Conservation (phyloP, 1,284 basidiomycete species). For the Apiotrichum gracile region DNA sequence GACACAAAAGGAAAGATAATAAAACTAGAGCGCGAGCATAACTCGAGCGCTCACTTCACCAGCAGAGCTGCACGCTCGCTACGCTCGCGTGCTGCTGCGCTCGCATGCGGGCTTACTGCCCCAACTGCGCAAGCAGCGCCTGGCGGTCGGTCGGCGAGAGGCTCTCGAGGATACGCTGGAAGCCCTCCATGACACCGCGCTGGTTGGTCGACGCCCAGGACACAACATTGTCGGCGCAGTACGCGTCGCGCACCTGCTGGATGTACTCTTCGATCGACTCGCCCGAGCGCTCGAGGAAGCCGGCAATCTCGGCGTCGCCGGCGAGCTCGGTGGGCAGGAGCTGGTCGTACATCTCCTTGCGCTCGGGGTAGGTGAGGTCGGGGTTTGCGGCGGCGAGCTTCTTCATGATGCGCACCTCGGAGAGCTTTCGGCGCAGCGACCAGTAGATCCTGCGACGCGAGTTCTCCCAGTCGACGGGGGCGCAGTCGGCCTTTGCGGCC, state of each 20-base stretch:
- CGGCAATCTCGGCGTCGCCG: conserved; percentile 40
- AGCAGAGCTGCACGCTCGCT: too few species aligned
- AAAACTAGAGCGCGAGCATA: too few species aligned
- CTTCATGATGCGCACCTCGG: conserved; percentile 48
- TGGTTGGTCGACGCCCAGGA: conserved; percentile 41
- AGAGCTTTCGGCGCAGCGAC: conserved; percentile 65
- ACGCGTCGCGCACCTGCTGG: conserved; percentile 35
- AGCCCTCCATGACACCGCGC: conserved; percentile 39
- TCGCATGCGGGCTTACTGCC: too few species aligned
- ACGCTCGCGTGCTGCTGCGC: too few species aligned
- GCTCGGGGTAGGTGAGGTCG: conserved; percentile 38
- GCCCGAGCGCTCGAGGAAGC: conserved; percentile 43
- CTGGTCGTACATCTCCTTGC: conserved; percentile 35
- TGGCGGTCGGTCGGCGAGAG: conserved; percentile 67
- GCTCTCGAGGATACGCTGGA: conserved; percentile 51
- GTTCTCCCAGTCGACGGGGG: conserved; percentile 75
- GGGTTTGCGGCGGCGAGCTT: conserved; percentile 46
- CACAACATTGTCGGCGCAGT: conserved; percentile 37
- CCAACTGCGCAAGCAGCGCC: conserved; percentile 51
- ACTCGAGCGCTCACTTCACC: too few species aligned
- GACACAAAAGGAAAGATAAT: too few species aligned
- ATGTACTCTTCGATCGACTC: conserved; percentile 36
- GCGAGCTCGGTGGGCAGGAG: conserved; percentile 36
- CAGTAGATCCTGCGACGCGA: conserved; percentile 93
- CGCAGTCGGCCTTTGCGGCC: conserved; percentile 95